Evolutionary conservation across 2,329 filamentous ascomycete species (phyloP), one percentile per base, ranked within the genome.

Genomic region (Hymenoscyphus fructigenus): DNA sequence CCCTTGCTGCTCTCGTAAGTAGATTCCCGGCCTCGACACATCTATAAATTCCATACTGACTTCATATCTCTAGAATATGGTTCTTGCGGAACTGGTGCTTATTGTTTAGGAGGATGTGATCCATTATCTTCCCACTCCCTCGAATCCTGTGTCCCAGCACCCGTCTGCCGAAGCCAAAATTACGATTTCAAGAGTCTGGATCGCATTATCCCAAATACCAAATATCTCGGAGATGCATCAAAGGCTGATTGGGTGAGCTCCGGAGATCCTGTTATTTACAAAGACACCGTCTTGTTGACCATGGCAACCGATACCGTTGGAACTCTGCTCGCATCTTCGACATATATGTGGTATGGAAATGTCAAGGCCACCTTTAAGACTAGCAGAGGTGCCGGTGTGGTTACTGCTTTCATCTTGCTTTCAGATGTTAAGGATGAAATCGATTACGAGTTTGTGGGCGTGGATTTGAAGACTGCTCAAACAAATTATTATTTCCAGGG

Each of bases 401-500:
- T 99, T n/a, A 96, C 93, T 1, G 94, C 93, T 34, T 99, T 99
- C 76, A 99, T 99, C 77, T 83, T 98, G 75, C 87, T 97, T 78
- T 93, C 91, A 41, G 94, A 98, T 74, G 91, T 96, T 75, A 96
- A 97, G 84, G 95, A 99, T 75, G 95, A 99, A 79, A 97, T 99
- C 74, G 95, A 99, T 80, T 98, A 92, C 76, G 95, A 99, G 78
- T 98, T 91, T 77, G 85, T 99, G 62, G 95, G 95, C 70, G 85
- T 85, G 56, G 91, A 97, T 74, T 82, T 96, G 67, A 75, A 82
- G 57, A 85, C 84, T 68, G 91, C 90, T 20, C 93, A 99, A 82
- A 95, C 93, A 76, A 99, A 99, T 82, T 99, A 88, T 83, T 99
- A 97, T 80, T 97, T 90, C 81, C 93, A 97, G 80, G 95, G 95